Base-by-base conservation (phyloP, 305 asterid species). In the Solanum chacoense region DNA sequence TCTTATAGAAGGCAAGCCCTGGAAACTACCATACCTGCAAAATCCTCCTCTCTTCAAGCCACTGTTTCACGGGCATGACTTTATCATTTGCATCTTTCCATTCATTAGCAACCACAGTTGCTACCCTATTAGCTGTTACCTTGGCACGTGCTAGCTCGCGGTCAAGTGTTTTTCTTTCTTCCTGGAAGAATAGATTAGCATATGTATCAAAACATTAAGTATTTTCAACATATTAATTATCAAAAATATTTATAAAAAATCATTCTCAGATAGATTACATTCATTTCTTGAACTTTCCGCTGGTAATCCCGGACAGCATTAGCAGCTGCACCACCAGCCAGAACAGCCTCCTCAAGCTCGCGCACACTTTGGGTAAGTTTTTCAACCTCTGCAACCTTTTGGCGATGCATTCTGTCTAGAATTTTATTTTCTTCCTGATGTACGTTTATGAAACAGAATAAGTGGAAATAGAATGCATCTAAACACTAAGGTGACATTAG, bases 311-410 rank as follows among this genome's bases (percentile, higher is more conserved):
- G 95, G 11, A 96, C 99, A 89, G 99, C 99, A 94, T 98, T 98
- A 88, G 99, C 99, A 92, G 99, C 99, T 72, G 99, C 99, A 87
- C 99, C 99, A 76, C 99, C 99, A 90, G 99, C 98, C 92, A 98
- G 96, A 91, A 98, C 99, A 84, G 99, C 98, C 92, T 98, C 99
- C 91, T 98, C 99, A 89, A 98, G 99, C 92, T 98, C 99, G 87
- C 93, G 98, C 74, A 98, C 99, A 81, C 98, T 95, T 93, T 97
- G 99, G 87, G 99, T 96, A 88, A 97, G 98, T 93, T 95, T 97
- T 93, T 97, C 99, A 90, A 97, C 98, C 94, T 97, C 99, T 6
- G 99, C 99, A 91, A 97, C 99, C 93, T 97, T 97, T 90, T 95
- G 99, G 31, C 99, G 93, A 88, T 97, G 99, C 97, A 97, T 93